These are phyloP conservation scores for Lanzia echinophila DNA, from an alignment of 2,329 filamentous ascomycete species.

Conservation along the genomic window DNA sequence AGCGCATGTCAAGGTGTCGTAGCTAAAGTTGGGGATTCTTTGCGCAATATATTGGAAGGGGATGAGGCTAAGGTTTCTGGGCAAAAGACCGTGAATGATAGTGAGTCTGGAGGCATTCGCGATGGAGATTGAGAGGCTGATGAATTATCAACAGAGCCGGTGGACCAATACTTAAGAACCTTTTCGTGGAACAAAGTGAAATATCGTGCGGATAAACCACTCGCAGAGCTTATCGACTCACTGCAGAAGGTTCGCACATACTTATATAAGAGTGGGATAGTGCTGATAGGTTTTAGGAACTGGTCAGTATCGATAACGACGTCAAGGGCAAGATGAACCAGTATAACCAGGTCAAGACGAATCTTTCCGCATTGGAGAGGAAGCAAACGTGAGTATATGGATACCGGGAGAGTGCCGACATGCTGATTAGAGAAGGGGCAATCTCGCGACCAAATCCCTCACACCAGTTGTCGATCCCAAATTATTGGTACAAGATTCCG, in stretches of 20 bases:
- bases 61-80: constrained; percentile 56
- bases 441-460: constrained; percentile 88
- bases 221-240: constrained; percentile 78
- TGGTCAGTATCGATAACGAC: constrained; percentile 88
- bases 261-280: not conserved
- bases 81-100: constrained; percentile 73
- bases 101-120: constrained; percentile 45
- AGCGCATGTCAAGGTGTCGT: constrained; percentile 73
- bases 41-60: constrained; percentile 29
- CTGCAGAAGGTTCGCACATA: constrained; percentile 65
- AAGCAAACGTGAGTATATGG: constrained; percentile 66
- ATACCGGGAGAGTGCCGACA: not conserved
- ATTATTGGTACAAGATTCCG: constrained; percentile 78
- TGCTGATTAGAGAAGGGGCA: constrained; percentile 54
- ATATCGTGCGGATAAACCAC: constrained; percentile 85
- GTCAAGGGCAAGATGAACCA: constrained; percentile 91
- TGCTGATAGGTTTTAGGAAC: constrained; percentile 51
- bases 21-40: constrained; percentile 57
- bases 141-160: constrained; percentile 60
- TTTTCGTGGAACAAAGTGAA: constrained; percentile 98
- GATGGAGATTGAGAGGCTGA: constrained; percentile 12
- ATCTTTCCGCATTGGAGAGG: constrained; percentile 71
- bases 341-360: constrained; percentile 87
- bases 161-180: constrained; percentile 80
- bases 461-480: constrained; percentile 79